Evolutionary conservation across 805 yeast genomes (phyloP).

Genomic region (Myxozyma geophila): DNA sequence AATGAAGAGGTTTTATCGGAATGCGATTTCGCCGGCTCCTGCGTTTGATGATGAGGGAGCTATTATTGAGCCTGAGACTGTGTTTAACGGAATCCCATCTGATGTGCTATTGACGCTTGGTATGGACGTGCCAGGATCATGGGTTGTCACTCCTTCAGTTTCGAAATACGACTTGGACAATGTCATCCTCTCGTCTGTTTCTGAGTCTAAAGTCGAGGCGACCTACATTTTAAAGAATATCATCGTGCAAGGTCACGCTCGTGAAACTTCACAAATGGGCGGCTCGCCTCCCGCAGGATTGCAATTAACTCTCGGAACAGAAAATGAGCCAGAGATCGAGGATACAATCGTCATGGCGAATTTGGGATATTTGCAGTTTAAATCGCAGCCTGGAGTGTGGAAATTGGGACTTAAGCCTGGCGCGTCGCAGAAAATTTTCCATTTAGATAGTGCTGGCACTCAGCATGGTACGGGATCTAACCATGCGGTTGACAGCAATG

Average conservation of each 20-base stretch:
- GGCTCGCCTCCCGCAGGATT: conserved; percentile 57
- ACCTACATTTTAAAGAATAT: conserved; percentile 58
- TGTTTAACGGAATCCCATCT: conserved; percentile 57
- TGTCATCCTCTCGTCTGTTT: conserved; percentile 51
- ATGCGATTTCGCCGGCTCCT: conserved; percentile 48
- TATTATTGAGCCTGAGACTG: conserved; percentile 41
- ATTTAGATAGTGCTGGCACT: conserved; percentile 46
- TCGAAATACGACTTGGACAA: conserved; percentile 68
- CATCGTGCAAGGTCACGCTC: conserved; percentile 72
- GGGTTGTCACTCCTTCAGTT: conserved; percentile 64
- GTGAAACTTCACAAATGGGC: conserved; percentile 46
- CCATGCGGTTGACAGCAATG: conserved; percentile 11
- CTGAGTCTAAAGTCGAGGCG: conserved; percentile 48
- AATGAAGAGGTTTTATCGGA: conserved; percentile 63
- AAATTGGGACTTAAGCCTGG: conserved; percentile 53
- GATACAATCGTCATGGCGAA: conserved; percentile 79
- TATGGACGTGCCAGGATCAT: conserved; percentile 64
- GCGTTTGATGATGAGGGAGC: conserved; percentile 43
- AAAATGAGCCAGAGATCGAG: conserved; percentile 41
- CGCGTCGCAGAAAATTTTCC: conserved; percentile 51
- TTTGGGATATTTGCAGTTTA: conserved; percentile 82
- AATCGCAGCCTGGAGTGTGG: conserved; percentile 75
- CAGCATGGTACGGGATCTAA: conserved; percentile 15
- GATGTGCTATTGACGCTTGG: conserved; percentile 59
- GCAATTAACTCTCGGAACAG: conserved; percentile 50